These are phyloP conservation scores for Papiliotrema nemorosa DNA, from an alignment of 1,284 basidiomycete genomes.

Conservation along the genomic window DNA sequence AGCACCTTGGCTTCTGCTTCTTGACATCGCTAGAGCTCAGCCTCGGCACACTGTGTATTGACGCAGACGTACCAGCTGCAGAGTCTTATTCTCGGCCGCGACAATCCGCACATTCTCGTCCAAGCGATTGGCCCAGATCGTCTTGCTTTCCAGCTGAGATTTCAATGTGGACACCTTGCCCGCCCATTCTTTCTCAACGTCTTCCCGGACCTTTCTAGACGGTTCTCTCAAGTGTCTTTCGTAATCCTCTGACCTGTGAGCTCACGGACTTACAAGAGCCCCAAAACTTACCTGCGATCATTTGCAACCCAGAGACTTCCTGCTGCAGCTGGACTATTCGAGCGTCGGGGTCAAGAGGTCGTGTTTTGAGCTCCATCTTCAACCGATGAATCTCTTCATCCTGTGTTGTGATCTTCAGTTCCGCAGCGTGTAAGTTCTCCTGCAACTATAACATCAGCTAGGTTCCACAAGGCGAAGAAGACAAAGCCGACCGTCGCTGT, in stretches of 20 bases:
- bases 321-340: conserved; percentile 44
- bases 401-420: conserved; percentile 70
- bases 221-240: conserved; percentile 62
- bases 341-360: conserved; percentile 38
- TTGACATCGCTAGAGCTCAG: conserved; percentile 21
- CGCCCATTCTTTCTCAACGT: conserved; percentile 74
- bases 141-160: conserved; percentile 54
- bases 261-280: neutral
- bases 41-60: too few species aligned
- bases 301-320: conserved; percentile 40
- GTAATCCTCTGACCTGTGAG: conserved; percentile 37
- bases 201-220: conserved; percentile 66
- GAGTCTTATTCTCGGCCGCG: conserved; percentile 31
- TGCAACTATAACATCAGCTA: conserved; percentile 61
- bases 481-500: conserved; percentile 63
- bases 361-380: conserved; percentile 41
- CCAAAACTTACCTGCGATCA: conserved; percentile 42
- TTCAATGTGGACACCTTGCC: conserved; percentile 61
- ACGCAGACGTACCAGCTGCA: conserved; percentile 17
- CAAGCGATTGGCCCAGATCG: conserved; percentile 42
- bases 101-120: conserved; percentile 42
- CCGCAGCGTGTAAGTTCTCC: conserved; percentile 74
- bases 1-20: conserved; percentile 41
- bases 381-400: conserved; percentile 65
- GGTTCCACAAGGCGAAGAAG: neutral